Evolutionary conservation across 768 basidiomycete species (phyloP).

Genomic region (Tricholoma matsutake): DNA sequence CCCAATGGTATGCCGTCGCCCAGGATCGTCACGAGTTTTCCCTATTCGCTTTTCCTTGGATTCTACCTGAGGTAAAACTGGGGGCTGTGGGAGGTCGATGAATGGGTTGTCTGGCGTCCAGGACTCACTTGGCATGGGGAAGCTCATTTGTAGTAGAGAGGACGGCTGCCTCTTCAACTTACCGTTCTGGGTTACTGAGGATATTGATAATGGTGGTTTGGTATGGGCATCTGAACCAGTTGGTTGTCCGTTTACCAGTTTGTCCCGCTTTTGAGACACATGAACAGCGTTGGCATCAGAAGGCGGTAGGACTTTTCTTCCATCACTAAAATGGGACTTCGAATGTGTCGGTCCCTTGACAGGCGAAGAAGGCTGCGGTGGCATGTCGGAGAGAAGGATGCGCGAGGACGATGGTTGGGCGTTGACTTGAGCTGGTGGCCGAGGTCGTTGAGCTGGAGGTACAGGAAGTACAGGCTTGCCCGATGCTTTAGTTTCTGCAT

Average conservation of each 20-base stretch:
- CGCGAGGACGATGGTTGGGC: slow-evolving; percentile 29
- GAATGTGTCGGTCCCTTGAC: background rate
- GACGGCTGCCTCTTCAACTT: background rate
- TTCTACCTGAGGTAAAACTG: background rate
- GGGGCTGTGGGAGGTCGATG: background rate
- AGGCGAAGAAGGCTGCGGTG: background rate
- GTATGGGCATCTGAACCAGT: background rate
- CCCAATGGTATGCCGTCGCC: slow-evolving; percentile 12
- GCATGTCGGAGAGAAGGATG: background rate
- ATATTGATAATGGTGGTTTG: background rate
- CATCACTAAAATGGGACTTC: background rate
- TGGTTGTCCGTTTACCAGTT: background rate
- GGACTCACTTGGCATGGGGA: slow-evolving; percentile 6
- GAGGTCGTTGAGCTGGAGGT: background rate
- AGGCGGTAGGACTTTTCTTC: background rate
- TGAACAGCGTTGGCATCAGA: background rate
- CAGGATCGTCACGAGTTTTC: background rate
- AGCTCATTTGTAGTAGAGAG: background rate
- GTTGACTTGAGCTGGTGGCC: slow-evolving; percentile 20
- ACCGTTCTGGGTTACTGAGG: background rate
- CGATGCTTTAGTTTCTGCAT: background rate
- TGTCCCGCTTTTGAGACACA: background rate
- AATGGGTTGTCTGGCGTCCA: slow-evolving; percentile 15
- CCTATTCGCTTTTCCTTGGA: background rate
- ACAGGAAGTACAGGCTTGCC: background rate